Evolutionary conservation across 129 eudicot species (phyloP), one percentile per base, ranked within the genome.

Genomic region (Deinandra increscens): DNA sequence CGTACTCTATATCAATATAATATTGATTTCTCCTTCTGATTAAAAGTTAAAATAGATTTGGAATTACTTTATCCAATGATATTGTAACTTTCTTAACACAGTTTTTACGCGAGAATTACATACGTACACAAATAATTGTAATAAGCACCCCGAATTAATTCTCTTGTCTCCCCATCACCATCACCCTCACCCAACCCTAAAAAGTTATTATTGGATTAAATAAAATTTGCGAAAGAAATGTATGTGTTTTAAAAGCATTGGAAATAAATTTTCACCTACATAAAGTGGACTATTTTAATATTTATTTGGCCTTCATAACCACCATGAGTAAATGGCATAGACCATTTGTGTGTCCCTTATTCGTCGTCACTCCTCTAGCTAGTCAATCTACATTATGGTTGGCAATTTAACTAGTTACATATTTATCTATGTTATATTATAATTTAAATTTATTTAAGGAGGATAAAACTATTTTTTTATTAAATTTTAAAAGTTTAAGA

Each of bases 231-330:
- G 11, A 63, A 37, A 60, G 33, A 38, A 39, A 41, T 20, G 31
- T 55, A 20, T 48, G 23, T 38, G 53, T 63, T 37, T 39, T 60
- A 44, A 76, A 60, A 76, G 71, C 81, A 45, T 64, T 34, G 37
- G 78, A 73, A 71, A 53, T 78, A 71, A 71, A 70, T 42, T 63
- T 55, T 64, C 77, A 78, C 81, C 81, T 64, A 70, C 67, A 71
- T 41, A 70, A 61, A 70, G 66, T 70, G 59, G 58, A 61, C 56
- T 53, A 63, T 29, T 70, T 51, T 11, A 61, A 23, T 51, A 41
- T 53, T 49, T 19, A 70, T 70, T 69, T 60, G 70, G 67, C 56
- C 72, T 70, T 78, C 48, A 33, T 64, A 71, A 71, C 81, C 77
- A 78, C 81, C 55, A 15, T 55, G 73, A 78, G 73, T 78, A 51